A percentile compares a stretch with the other conserved stretches of the same genome.
Conservation (phyloP, 306 rosid genomes). For the Cercis canadensis region DNA sequence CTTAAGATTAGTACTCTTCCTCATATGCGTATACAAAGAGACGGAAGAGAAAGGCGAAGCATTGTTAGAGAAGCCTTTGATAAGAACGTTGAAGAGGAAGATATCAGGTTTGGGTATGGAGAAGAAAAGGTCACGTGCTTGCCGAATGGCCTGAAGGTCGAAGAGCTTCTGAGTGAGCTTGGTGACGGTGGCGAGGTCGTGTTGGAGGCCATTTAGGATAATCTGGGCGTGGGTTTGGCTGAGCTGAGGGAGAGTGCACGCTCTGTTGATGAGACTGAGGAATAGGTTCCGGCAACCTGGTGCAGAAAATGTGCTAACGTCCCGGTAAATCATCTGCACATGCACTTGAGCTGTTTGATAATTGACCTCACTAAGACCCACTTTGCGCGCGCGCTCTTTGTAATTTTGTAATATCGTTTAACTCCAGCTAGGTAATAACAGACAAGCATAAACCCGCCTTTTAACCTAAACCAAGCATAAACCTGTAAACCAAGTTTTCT, state of each 20-base stretch:
- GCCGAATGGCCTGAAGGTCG: conserved; percentile 67
- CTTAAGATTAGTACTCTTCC: conserved; percentile 52
- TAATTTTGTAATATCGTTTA: too few species aligned
- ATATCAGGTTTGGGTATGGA: conserved; percentile 72
- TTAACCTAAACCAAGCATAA: too few species aligned
- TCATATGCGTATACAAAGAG: conserved; percentile 61
- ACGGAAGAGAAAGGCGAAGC: conserved; percentile 57
- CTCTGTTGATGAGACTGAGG: conserved; percentile 55
- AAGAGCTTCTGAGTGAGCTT: conserved; percentile 85
- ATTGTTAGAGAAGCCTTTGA: conserved; percentile 69
- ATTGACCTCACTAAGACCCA: not conserved
- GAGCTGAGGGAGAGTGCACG: conserved; percentile 58
- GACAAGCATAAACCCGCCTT: too few species aligned
- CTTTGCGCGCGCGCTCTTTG: too few species aligned
- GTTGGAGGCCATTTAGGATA: conserved; percentile 64
- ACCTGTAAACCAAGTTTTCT: too few species aligned
- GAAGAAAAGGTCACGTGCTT: conserved; percentile 70
- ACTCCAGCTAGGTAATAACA: too few species aligned
- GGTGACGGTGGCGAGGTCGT: conserved; percentile 79
- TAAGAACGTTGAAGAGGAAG: conserved; percentile 84
- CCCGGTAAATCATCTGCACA: conserved; percentile 47
- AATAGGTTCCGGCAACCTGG: conserved; percentile 55
- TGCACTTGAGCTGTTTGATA: not conserved
- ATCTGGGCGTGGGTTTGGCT: conserved; percentile 77
- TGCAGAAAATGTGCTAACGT: conserved; percentile 28